Conservation (phyloP, 768 basidiomycete genomes). For the Steccherinum ochraceum region DNA sequence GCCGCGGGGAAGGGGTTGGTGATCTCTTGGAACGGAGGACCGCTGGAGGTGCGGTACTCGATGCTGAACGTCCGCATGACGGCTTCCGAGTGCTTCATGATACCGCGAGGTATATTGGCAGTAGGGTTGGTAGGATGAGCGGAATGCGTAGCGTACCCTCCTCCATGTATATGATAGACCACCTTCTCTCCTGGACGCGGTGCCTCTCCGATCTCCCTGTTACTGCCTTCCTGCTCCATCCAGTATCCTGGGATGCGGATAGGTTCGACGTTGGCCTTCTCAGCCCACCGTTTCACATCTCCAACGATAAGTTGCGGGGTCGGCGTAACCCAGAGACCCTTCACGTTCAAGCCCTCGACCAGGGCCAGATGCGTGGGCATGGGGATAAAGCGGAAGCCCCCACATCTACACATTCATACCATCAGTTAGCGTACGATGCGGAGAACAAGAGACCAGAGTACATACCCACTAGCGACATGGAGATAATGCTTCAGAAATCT, state of each 20-base stretch:
- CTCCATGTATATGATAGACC: conserved; percentile 59
- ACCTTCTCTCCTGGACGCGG: conserved; percentile 49
- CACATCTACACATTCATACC: not conserved
- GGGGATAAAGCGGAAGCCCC: not conserved
- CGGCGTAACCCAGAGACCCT: conserved; percentile 10
- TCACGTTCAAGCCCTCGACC: conserved; percentile 2
- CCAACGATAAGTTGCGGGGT: conserved; percentile 15
- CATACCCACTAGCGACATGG: not conserved
- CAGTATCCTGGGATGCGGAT: conserved; percentile 19
- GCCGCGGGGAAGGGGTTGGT: conserved; percentile 68
- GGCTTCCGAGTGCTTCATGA: conserved; percentile 38
- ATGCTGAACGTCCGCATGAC: conserved; percentile 50
- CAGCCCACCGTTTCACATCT: conserved; percentile 13
- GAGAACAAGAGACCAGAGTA: not conserved
- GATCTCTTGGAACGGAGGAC: conserved; percentile 30
- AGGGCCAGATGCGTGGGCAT: conserved; percentile 5
- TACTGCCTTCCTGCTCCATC: conserved; percentile 11
- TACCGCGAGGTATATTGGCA: conserved; percentile 36
- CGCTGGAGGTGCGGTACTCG: conserved; percentile 66
- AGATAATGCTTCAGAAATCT: not conserved
- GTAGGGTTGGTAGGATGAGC: conserved; percentile 51
- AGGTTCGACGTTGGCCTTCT: conserved; percentile 7
- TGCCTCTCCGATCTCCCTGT: conserved; percentile 23
- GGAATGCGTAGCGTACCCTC: conserved; percentile 46
- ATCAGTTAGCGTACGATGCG: not conserved